A percentile compares a stretch with the other conserved stretches of the same genome.
Conservation (phyloP, 257 asterid genomes). For the Nicotiana otophora region DNA sequence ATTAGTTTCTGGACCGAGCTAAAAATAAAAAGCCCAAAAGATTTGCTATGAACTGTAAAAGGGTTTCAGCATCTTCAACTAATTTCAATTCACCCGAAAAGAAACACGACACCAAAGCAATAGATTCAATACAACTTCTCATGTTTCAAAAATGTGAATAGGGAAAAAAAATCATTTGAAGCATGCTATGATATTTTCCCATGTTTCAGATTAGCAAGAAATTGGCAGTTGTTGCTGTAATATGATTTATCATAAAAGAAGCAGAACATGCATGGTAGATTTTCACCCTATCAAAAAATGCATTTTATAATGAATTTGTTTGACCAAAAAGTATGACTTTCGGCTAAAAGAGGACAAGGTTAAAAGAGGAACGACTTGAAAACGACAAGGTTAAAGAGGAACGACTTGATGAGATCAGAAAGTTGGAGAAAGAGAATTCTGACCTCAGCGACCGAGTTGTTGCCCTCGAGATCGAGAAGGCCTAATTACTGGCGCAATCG, state of each 20-base stretch:
- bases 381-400: no score
- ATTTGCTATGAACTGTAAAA: background rate
- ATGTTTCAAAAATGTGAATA: background rate
- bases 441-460: no score
- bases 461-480: no score
- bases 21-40: no score
- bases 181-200: slow-evolving; percentile 2
- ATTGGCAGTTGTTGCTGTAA: background rate
- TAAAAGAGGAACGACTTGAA: no score
- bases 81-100: background rate
- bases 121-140: background rate
- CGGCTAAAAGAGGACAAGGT: no score
- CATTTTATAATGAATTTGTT: no score
- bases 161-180: background rate
- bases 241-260: background rate
- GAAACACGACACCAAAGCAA: background rate
- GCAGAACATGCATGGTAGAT: background rate
- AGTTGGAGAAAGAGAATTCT: no score
- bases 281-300: background rate
- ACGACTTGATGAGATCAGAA: no score
- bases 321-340: no score
- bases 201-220: background rate
- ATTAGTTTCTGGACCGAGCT: no score
- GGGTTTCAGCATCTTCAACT: background rate
- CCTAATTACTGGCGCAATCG: no score